These are phyloP conservation scores for Escovopsis sp. DNA, from an alignment of 2,329 filamentous ascomycete genomes.

Conservation along the genomic window DNA sequence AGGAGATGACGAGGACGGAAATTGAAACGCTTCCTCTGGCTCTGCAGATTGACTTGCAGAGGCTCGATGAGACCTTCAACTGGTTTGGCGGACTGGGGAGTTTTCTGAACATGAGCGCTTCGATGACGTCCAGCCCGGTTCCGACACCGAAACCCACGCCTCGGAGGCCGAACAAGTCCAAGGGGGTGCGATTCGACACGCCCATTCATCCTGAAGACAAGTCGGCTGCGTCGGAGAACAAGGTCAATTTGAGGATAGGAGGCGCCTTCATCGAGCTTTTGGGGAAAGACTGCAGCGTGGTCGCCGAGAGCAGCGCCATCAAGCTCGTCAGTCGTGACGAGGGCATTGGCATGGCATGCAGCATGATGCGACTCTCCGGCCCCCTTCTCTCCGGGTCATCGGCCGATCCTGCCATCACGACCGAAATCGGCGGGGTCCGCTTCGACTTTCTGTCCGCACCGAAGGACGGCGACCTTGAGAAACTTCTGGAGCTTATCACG, in stretches of 20 bases:
- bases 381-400: conserved; percentile 42
- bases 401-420: conserved; percentile 43
- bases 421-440: conserved; percentile 49
- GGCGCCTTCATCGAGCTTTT: conserved; percentile 63
- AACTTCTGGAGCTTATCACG: conserved; percentile 70
- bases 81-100: conserved; percentile 88
- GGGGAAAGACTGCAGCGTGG: conserved; percentile 60
- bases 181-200: conserved; percentile 43
- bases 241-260: conserved; percentile 62
- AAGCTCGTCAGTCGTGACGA: conserved; percentile 65
- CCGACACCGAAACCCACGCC: conserved; percentile 22
- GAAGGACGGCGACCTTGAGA: conserved; percentile 65
- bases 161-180: conserved; percentile 27
- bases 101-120: conserved; percentile 75
- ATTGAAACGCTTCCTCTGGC: conserved; percentile 64
- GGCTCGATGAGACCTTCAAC: conserved; percentile 70
- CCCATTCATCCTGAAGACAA: conserved; percentile 33
- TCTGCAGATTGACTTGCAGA: conserved; percentile 60
- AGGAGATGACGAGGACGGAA: conserved; percentile 36
- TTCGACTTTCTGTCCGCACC: conserved; percentile 60
- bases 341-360: conserved; percentile 57
- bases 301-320: conserved; percentile 63
- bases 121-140: conserved; percentile 60
- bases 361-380: conserved; percentile 58
- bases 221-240: conserved; percentile 36